phyloP scores from a whole-genome alignment of 2,329 filamentous ascomycete species.

The Paracorniculantispora psalliotae region DNA sequence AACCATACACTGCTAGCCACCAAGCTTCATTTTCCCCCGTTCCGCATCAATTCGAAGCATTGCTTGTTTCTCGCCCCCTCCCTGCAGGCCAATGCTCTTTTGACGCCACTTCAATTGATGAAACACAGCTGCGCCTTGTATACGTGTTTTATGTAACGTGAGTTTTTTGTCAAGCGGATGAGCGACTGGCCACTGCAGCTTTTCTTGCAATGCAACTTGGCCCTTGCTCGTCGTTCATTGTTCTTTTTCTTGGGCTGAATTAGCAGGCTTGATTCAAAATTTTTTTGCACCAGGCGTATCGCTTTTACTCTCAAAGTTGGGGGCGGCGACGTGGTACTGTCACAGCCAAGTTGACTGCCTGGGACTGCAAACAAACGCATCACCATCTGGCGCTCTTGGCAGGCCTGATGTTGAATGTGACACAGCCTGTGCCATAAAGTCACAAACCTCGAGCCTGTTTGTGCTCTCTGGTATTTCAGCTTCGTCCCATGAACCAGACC shows the following conservation, averaged over 20 bases:
- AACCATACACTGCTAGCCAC: background rate
- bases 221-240: background rate
- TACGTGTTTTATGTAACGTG: slow-evolving; percentile 9
- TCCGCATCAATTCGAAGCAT: background rate
- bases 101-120: background rate
- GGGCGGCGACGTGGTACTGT: background rate
- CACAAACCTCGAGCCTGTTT: background rate
- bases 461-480: background rate
- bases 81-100: background rate
- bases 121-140: slow-evolving; percentile 1
- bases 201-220: background rate
- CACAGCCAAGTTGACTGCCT: background rate
- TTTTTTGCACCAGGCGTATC: no score
- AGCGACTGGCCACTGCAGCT: background rate
- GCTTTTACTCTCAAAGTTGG: background rate
- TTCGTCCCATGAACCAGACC: background rate
- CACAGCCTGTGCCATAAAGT: background rate
- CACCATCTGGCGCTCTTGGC: background rate
- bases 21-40: background rate
- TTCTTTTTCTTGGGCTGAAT: background rate
- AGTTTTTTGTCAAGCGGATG: slow-evolving; percentile 1
- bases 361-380: background rate
- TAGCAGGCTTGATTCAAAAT: no score
- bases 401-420: background rate
- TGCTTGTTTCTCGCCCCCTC: background rate